phyloP scores from a whole-genome alignment of 176 grass and related monocot genomes.

The Musa schizocarpa region DNA sequence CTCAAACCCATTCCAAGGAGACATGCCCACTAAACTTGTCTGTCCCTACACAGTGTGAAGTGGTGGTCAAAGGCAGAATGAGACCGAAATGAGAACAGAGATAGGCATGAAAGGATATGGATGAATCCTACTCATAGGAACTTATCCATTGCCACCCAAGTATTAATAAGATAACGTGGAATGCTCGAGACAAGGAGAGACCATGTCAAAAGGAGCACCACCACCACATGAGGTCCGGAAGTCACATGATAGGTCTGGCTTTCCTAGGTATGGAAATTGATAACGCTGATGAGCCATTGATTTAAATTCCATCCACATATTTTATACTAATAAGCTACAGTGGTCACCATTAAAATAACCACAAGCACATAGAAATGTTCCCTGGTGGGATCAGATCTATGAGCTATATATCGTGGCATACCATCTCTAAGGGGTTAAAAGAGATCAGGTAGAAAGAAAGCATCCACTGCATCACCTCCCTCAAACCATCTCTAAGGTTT shows the following conservation, averaged over 20 bases:
- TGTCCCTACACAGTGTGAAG: neutral
- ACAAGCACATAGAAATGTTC: neutral
- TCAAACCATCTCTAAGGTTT: neutral
- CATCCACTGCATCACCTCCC: neutral
- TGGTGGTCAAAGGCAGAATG: neutral
- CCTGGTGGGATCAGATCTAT: neutral
- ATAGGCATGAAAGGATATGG: neutral
- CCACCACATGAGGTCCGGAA: neutral
- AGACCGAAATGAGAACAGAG: neutral
- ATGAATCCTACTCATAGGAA: neutral
- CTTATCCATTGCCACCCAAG: neutral
- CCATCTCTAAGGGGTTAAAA: neutral
- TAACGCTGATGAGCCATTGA: neutral
- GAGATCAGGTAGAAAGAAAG: neutral
- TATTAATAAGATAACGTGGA: conserved; percentile 6
- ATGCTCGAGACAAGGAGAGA: neutral
- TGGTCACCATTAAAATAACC: conserved; percentile 1
- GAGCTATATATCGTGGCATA: conserved; percentile 1
- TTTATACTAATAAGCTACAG: neutral
- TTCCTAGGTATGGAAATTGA: too few relatives aligned
- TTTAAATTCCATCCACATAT: neutral
- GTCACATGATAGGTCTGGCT: neutral
- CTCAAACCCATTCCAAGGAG: too few relatives aligned
- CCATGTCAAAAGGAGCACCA: neutral
- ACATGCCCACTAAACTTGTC: neutral